phyloP scores from a whole-genome alignment of 2,329 filamentous ascomycete species.

The Hymenoscyphus infarciens region DNA sequence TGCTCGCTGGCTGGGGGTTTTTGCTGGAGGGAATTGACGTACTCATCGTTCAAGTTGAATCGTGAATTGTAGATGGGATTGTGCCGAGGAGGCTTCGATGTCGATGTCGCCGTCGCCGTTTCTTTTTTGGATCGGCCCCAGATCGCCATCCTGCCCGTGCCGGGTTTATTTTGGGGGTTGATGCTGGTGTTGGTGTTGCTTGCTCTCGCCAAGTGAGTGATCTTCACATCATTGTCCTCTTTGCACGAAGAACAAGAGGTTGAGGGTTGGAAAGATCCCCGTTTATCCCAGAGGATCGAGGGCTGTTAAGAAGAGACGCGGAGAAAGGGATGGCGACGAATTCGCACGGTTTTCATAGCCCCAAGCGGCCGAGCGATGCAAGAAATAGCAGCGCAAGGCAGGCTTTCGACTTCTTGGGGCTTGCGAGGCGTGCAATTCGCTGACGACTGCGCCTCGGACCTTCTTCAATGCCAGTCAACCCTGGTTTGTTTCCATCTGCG shows the following conservation, averaged over 20 bases:
- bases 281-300: neutral
- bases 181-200: neutral
- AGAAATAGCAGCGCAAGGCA: slow-evolving; percentile 6
- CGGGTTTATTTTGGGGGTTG: slow-evolving; percentile 2
- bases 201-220: neutral
- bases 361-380: slow-evolving; percentile 8
- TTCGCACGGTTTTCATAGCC: neutral
- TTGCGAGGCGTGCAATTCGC: slow-evolving; percentile 21
- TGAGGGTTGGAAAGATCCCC: neutral
- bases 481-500: neutral
- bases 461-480: slow-evolving; percentile 4
- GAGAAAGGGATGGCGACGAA: neutral
- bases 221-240: slow-evolving; percentile 3
- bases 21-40: slow-evolving; percentile 15
- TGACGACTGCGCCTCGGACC: slow-evolving; percentile 24
- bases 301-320: neutral
- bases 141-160: slow-evolving; percentile 28
- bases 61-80: slow-evolving; percentile 12
- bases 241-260: neutral
- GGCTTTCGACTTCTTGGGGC: slow-evolving; percentile 8
- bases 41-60: slow-evolving; percentile 7
- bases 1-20: slow-evolving; percentile 18
- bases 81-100: slow-evolving; percentile 10
- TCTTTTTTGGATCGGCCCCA: slow-evolving; percentile 30
- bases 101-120: slow-evolving; percentile 15